Evolutionary conservation across 306 rosid genomes (phyloP).

Genomic region (Inga leiocalycina): DNA sequence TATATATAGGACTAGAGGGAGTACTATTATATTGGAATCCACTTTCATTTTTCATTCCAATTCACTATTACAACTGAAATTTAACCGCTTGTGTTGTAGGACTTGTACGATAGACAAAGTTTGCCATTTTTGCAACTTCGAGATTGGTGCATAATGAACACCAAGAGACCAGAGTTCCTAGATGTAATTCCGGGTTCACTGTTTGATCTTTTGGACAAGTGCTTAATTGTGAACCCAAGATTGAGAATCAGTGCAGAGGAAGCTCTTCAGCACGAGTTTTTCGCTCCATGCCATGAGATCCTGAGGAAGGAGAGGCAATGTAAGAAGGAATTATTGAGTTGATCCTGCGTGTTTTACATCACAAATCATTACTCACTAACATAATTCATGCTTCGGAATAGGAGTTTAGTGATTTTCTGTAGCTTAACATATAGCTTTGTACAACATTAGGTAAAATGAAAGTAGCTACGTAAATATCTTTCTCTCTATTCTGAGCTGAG

Average conservation of each 20-base stretch:
- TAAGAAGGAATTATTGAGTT: constrained; percentile 25
- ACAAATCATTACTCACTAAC: not conserved
- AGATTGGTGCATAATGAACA: constrained; percentile 54
- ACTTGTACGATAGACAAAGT: constrained; percentile 36
- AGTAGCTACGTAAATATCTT: not conserved
- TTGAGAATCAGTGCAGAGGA: constrained; percentile 52
- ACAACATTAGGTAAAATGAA: not conserved
- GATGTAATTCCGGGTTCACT: constrained; percentile 43
- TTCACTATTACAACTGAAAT: not conserved
- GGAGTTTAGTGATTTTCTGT: not conserved
- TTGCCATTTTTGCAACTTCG: constrained; percentile 36
- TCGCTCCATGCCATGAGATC: constrained; percentile 49
- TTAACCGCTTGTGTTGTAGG: constrained; percentile 36
- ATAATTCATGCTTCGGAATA: not conserved
- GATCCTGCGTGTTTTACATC: not conserved
- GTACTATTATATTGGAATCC: not conserved
- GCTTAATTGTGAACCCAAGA: constrained; percentile 56
- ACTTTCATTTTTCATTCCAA: not conserved
- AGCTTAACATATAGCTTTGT: not conserved
- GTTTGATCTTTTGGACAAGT: constrained; percentile 53
- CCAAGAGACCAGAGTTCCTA: constrained; percentile 45
- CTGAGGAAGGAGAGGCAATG: constrained; percentile 39
- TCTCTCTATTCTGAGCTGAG: not conserved
- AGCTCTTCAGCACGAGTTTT: constrained; percentile 56
- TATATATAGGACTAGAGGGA: no score